These are phyloP conservation scores for Brassica carinata DNA, from an alignment of 345 rosid genomes.

Conservation along the genomic window DNA sequence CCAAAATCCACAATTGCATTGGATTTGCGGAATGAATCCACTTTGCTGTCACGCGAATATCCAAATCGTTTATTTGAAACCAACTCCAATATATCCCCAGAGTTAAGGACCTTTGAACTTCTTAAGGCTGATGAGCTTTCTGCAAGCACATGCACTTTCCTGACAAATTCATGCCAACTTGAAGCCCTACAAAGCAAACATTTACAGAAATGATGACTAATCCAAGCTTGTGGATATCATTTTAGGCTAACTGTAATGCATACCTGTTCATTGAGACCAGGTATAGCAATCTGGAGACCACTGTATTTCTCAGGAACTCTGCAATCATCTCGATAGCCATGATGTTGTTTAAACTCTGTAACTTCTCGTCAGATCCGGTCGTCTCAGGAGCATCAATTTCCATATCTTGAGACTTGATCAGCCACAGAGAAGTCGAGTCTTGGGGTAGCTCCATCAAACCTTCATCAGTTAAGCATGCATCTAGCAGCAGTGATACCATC, in stretches of 20 bases:
- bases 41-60: slow-evolving; percentile 54
- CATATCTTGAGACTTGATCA: slow-evolving; percentile 59
- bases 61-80: slow-evolving; percentile 46
- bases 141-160: slow-evolving; percentile 59
- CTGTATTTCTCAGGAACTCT: slow-evolving; percentile 64
- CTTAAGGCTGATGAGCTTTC: slow-evolving; percentile 62
- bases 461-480: slow-evolving; percentile 88
- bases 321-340: slow-evolving; percentile 80
- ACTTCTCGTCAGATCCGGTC: slow-evolving; percentile 55
- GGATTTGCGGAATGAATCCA: slow-evolving; percentile 49
- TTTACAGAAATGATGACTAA: neutral
- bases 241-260: slow-evolving; percentile 22
- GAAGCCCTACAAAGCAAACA: slow-evolving; percentile 45
- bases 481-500: slow-evolving; percentile 73
- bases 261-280: slow-evolving; percentile 78
- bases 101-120: slow-evolving; percentile 49
- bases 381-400: slow-evolving; percentile 63
- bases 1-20: slow-evolving; percentile 64
- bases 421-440: slow-evolving; percentile 68
- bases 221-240: neutral
- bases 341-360: slow-evolving; percentile 61
- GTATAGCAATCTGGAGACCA: slow-evolving; percentile 70
- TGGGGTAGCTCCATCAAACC: slow-evolving; percentile 68
- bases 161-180: slow-evolving; percentile 71
- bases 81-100: slow-evolving; percentile 58